A percentile compares a stretch with the other conserved stretches of the same genome.
Conservation (phyloP, 495 filamentous ascomycete species). For the Podospora conica region DNA sequence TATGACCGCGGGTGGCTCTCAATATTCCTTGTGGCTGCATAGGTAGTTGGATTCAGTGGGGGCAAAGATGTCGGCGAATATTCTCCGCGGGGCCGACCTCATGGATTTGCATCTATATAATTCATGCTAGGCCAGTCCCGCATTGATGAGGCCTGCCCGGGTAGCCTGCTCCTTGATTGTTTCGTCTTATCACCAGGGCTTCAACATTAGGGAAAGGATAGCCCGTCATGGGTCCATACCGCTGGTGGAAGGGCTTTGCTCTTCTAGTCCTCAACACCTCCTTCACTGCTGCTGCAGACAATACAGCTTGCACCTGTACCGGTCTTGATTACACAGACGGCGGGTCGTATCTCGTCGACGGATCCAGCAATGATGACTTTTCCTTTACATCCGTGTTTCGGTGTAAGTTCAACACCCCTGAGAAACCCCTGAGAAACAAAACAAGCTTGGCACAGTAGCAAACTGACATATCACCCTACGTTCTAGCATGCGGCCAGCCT, state of each 20-base stretch:
- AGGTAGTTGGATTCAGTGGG: background rate
- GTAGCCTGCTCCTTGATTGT: background rate
- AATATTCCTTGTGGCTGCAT: background rate
- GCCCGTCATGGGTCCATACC: constrained; percentile 1
- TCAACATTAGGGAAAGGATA: background rate
- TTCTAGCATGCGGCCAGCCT: constrained; percentile 10
- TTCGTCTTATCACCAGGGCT: background rate
- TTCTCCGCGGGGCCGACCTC: background rate
- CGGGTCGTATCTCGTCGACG: constrained; percentile 25
- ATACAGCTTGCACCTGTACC: constrained; percentile 16
- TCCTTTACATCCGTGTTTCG: constrained; percentile 22
- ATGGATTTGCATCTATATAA: background rate
- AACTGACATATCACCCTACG: background rate
- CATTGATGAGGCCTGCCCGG: background rate
- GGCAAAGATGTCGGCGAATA: background rate
- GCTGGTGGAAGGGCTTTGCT: constrained; percentile 5
- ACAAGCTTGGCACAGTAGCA: background rate
- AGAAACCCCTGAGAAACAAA: background rate
- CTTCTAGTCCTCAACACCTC: background rate
- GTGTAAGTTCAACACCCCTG: constrained; percentile 4
- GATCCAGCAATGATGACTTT: constrained; percentile 11
- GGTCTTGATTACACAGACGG: constrained; percentile 27
- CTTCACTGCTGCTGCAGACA: background rate
- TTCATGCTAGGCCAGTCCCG: background rate
- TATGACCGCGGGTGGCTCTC: background rate